A percentile compares a stretch with the other conserved stretches of the same genome.
Evolutionary conservation across 116 monocot genomes (phyloP).

Genomic region (Dioscorea cayenensis): DNA sequence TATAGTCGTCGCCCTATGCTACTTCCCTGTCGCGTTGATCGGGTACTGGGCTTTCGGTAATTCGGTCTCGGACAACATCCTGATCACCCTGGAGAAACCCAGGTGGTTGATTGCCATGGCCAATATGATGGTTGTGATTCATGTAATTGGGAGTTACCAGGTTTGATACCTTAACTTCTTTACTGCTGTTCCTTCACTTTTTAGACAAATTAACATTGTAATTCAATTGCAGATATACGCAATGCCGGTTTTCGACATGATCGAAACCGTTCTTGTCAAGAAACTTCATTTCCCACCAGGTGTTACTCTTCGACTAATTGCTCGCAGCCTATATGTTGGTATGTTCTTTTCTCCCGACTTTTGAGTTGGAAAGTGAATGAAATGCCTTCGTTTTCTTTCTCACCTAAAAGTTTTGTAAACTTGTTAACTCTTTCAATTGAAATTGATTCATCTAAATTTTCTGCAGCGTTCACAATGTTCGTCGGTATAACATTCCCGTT

Average conservation of each 20-base stretch:
- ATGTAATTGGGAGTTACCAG: slow-evolving; percentile 63
- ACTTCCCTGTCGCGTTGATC: slow-evolving; percentile 41
- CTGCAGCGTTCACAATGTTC: slow-evolving; percentile 17
- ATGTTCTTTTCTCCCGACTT: background rate
- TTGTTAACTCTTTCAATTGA: background rate
- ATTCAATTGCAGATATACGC: slow-evolving; percentile 47
- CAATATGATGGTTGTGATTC: slow-evolving; percentile 50
- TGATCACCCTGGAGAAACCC: slow-evolving; percentile 32
- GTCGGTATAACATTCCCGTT: slow-evolving; percentile 16
- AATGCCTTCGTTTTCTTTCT: too few relatives aligned
- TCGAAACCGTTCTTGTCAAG: slow-evolving; percentile 61
- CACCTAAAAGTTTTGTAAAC: too few relatives aligned
- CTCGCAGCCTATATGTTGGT: slow-evolving; percentile 59
- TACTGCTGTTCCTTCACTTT: background rate
- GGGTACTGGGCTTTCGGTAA: slow-evolving; percentile 49
- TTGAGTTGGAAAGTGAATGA: too few relatives aligned
- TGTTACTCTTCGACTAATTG: slow-evolving; percentile 43
- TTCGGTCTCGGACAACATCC: slow-evolving; percentile 28
- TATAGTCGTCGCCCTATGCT: slow-evolving; percentile 42
- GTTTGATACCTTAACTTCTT: background rate
- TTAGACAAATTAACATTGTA: background rate
- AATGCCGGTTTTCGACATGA: slow-evolving; percentile 83
- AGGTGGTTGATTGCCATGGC: slow-evolving; percentile 44
- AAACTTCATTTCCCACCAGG: slow-evolving; percentile 45
- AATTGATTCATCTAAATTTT: background rate